Evolutionary conservation across 2,329 filamentous ascomycete genomes (phyloP), one percentile per base, ranked within the genome.

Genomic region (Penicillium nordicum): DNA sequence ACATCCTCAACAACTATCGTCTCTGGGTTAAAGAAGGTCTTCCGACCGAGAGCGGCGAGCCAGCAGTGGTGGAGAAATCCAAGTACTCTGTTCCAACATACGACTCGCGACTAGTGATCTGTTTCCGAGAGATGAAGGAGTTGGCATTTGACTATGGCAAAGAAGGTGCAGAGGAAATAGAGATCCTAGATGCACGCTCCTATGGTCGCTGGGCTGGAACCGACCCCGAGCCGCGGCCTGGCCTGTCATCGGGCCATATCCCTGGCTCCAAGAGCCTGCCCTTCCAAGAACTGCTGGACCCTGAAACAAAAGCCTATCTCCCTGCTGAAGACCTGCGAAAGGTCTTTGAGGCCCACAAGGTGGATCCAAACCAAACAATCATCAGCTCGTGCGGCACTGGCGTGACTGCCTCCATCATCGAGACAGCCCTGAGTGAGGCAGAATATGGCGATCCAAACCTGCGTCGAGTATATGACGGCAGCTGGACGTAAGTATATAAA

Each of bases 1-100:
- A 97, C 73, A 77, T 99, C 18, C 78, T 99, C 53, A 95, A 99
- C 78, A 99, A 99, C 78, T 99, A 97, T 78, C 89, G 88, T 73
- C 76, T 89, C n/a, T 99, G 92, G 91, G 87, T 93, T 1, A 88
- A 93, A 34, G 82, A 95, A 69, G 91, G 89, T 1, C 84, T 87
- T 63, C 89, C 92, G 0, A 88, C 87, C 0, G 92, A 96, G 77
- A 86, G 85, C n/a, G 92, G 93, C 0, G 71, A 75, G 50, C 63
- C 70, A 14, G 63, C 65, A 2, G 69, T 72, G 4, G 63, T 71
- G 21, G 75, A 79, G 55, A 71, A 70, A 56, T 76, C 74, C 32
- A 74, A 73, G 45, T 82, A 82, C 59, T 69, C 76, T 3, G 70
- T 77, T 6, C 75, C 78, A 78, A 89, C 72, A 75, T 89, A 79